phyloP scores from a whole-genome alignment of 768 basidiomycete genomes.

The Chlorophyllum brunneum region DNA sequence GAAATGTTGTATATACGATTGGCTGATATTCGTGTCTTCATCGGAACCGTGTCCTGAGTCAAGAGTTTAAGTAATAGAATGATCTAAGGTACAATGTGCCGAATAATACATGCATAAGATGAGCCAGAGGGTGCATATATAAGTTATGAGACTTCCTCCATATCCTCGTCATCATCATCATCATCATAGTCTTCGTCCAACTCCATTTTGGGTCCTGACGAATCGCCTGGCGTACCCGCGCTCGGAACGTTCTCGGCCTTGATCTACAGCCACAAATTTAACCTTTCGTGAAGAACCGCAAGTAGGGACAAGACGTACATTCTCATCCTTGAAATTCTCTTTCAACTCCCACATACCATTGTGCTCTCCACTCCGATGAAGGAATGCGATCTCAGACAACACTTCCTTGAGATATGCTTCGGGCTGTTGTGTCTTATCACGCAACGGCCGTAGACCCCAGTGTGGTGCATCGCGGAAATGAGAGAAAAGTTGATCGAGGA shows the following conservation, averaged over 20 bases:
- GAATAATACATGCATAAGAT: too few species aligned
- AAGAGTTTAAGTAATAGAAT: too few species aligned
- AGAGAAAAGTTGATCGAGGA: constrained; percentile 78
- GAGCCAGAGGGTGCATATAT: too few species aligned
- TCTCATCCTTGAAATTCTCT: constrained; percentile 61
- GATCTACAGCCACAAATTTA: constrained; percentile 24
- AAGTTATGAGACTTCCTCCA: constrained; percentile 65
- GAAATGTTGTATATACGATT: too few species aligned
- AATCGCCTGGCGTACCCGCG: constrained; percentile 24
- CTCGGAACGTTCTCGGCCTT: constrained; percentile 45
- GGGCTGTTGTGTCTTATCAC: constrained; percentile 82
- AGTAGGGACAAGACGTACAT: constrained; percentile 31
- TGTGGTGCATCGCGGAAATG: constrained; percentile 76
- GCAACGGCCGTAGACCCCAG: constrained; percentile 76
- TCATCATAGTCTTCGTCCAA: constrained; percentile 50
- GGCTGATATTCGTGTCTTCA: too few species aligned
- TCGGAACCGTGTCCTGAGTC: too few species aligned
- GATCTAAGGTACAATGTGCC: too few species aligned
- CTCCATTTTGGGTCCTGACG: constrained; percentile 44
- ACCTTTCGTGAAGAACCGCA: constrained; percentile 17
- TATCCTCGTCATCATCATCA: constrained; percentile 58
- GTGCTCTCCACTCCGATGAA: constrained; percentile 77
- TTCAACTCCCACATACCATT: constrained; percentile 81
- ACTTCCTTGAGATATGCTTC: constrained; percentile 86
- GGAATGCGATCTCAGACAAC: constrained; percentile 66